Base-by-base conservation (phyloP, 495 filamentous ascomycete species). In the Hypoxylon rickii region DNA sequence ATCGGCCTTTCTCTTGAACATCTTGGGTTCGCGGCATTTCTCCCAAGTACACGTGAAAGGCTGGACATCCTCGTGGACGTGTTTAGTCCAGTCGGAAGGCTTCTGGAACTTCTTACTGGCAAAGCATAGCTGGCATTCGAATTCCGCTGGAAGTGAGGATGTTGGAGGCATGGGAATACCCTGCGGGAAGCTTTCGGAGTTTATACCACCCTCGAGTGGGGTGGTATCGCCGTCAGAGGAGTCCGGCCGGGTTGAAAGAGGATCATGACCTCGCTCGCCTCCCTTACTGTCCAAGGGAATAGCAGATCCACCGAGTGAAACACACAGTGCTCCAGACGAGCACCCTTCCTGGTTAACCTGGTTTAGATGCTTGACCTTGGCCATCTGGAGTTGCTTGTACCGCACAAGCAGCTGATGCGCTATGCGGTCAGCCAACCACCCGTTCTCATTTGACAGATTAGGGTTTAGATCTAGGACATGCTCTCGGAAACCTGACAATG, bases 41-140 rank as follows among this genome's bases (percentile, higher is more conserved):
- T 85, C 81, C 71, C 94, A 96, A 0, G 91, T 97, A 72, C 93
- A 97, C 7, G 91, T 96, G 63, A 96, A 97, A 3, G 93, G 93
- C 66, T 95, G 89, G 8, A 97, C 84, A 66, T 97, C 93, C 69
- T 97, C 93, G 64, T 96, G 90, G 4, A 97, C 89, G 64, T 97
- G 93, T 68, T 97, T 97, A 11, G 93, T 95, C 93, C 93, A 97
- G 72, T 97, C 93, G 0, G 93, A 96, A 22, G 93, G 93, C 71
- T 97, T 97, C 60, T 87, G 83, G 67, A 96, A 91, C 56, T 87
- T 92, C 72, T 96, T 96, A 36, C 88, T 83, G 62, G 87, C 83
- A 76, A 92, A 97, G 72, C 93, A 97, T 16, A 96, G 76, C 22
- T 89, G 86, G 58, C 93, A 97, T 71, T 97, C 93, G 61, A 97